Evolutionary conservation across 345 rosid genomes (phyloP).

Genomic region (rapeseed (Brassica napus)): DNA sequence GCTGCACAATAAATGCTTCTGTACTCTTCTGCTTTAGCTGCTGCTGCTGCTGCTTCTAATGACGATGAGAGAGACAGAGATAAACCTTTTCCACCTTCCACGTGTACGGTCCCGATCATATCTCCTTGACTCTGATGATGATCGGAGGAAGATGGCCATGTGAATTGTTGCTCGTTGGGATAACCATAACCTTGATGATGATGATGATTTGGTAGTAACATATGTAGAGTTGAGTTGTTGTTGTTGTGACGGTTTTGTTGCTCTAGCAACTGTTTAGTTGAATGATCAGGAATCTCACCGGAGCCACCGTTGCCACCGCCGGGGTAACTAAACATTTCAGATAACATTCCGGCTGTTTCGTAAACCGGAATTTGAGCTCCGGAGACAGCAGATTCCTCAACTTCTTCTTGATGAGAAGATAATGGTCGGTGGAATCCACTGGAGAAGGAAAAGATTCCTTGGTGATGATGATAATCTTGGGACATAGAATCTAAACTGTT

Average conservation of each 20-base stretch:
- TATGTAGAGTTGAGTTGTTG: constrained; percentile 69
- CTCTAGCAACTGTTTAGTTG: constrained; percentile 51
- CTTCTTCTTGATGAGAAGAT: constrained; percentile 26
- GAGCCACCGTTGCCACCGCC: constrained; percentile 41
- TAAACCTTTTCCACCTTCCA: constrained; percentile 80
- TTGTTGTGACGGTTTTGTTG: constrained; percentile 68
- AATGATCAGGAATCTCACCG: constrained; percentile 43
- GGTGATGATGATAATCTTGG: constrained; percentile 42
- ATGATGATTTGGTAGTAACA: constrained; percentile 66
- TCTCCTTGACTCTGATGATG: constrained; percentile 44
- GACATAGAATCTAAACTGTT: constrained; percentile 35
- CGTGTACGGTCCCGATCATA: constrained; percentile 40
- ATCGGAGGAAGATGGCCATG: constrained; percentile 55
- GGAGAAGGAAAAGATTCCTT: constrained; percentile 38
- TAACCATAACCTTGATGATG: constrained; percentile 49
- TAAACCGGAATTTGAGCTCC: constrained; percentile 58
- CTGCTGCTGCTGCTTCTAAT: constrained; percentile 69
- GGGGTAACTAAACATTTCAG: constrained; percentile 91
- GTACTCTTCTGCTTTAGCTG: constrained; percentile 82
- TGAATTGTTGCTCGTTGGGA: constrained; percentile 46
- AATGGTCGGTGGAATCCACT: constrained; percentile 33
- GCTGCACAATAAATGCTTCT: constrained; percentile 48
- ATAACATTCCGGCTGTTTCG: constrained; percentile 83
- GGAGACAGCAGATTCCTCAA: constrained; percentile 35
- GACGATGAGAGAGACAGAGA: constrained; percentile 85